Evolutionary conservation across 495 filamentous ascomycete species (phyloP).

Genomic region (Penicillium taxi): DNA sequence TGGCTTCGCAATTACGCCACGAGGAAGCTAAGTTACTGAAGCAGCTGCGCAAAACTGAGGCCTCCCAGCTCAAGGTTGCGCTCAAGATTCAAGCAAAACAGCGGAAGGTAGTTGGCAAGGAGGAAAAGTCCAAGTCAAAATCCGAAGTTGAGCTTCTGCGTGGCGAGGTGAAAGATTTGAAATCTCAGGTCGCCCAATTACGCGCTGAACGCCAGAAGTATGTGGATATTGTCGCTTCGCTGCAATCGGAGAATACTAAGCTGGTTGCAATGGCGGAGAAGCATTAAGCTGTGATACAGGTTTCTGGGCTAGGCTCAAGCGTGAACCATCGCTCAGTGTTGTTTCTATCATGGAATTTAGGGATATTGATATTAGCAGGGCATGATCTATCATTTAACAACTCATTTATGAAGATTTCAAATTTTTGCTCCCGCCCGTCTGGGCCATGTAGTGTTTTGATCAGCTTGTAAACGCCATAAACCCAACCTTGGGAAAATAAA

Average conservation of each 20-base stretch:
- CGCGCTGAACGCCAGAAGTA: conserved; percentile 55
- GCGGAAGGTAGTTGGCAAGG: conserved; percentile 50
- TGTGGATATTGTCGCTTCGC: conserved; percentile 49
- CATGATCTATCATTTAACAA: no score
- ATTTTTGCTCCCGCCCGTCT: no score
- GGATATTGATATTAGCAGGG: no score
- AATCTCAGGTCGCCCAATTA: conserved; percentile 50
- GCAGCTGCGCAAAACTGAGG: conserved; percentile 32
- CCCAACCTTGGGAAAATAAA: no score
- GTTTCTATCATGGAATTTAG: no score
- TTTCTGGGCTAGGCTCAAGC: no score
- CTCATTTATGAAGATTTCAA: no score
- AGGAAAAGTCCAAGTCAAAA: conserved; percentile 43
- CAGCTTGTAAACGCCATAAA: no score
- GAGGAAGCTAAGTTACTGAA: conserved; percentile 35
- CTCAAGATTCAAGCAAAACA: conserved; percentile 40
- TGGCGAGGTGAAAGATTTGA: conserved; percentile 46
- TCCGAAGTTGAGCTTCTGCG: conserved; percentile 43
- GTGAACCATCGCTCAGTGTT: no score
- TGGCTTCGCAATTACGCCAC: conserved; percentile 21
- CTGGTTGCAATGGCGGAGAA: conserved; percentile 20
- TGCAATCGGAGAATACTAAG: conserved; percentile 58
- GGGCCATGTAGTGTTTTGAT: no score
- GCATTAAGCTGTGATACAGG: no score
- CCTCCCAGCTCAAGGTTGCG: conserved; percentile 32